Conservation (phyloP, 495 filamentous ascomycete species). For the Penicillium daleae region DNA sequence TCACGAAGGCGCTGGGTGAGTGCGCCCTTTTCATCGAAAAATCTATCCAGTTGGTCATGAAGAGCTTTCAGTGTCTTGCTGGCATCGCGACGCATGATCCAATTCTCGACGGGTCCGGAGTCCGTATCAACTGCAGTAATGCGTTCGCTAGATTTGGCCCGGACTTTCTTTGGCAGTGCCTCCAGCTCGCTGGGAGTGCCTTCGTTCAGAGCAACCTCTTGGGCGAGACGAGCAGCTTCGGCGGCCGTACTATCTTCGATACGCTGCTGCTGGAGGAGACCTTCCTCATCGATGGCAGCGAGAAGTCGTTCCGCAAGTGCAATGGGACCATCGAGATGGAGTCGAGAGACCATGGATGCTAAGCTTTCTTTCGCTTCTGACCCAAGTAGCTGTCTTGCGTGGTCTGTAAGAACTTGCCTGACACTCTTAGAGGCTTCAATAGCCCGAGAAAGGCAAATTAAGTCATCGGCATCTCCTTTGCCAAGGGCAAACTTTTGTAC, state of each 20-base stretch:
- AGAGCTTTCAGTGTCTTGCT: constrained; percentile 65
- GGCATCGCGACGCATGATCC: constrained; percentile 83
- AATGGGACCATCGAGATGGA: constrained; percentile 69
- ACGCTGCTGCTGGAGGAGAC: constrained; percentile 75
- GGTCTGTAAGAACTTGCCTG: constrained; percentile 46
- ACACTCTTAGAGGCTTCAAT: constrained; percentile 79
- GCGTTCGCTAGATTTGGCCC: constrained; percentile 38
- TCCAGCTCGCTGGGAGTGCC: constrained; percentile 52
- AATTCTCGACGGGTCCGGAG: constrained; percentile 58
- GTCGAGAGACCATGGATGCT: constrained; percentile 56
- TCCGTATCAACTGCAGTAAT: constrained; percentile 36
- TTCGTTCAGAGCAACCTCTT: constrained; percentile 65
- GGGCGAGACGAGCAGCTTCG: constrained; percentile 68
- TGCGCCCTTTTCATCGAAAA: constrained; percentile 59
- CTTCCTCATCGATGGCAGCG: constrained; percentile 90
- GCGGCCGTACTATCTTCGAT: constrained; percentile 72
- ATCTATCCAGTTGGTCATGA: constrained; percentile 63
- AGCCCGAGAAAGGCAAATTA: constrained; percentile 79
- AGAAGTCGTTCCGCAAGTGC: constrained; percentile 71
- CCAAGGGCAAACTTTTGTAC: constrained; percentile 92
- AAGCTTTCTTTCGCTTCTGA: constrained; percentile 45
- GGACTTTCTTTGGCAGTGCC: constrained; percentile 48
- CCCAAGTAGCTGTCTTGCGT: constrained; percentile 17
- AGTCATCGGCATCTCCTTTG: constrained; percentile 90
- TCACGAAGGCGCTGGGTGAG: constrained; percentile 65